These are phyloP conservation scores for Curvularia lunata DNA, from an alignment of 2,329 filamentous ascomycete genomes.

Conservation along the genomic window DNA sequence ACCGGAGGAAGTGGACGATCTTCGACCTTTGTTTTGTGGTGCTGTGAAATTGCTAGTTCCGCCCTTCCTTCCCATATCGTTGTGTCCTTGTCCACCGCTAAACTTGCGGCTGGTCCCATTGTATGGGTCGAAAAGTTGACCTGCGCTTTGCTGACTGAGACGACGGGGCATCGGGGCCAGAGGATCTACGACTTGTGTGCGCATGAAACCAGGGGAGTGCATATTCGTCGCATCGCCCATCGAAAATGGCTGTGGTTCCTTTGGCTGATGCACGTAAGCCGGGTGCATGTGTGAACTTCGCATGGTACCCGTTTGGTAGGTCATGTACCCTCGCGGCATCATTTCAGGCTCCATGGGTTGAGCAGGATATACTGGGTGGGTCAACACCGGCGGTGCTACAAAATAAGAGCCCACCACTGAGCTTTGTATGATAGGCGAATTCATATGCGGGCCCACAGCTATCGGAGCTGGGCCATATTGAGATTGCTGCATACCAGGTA, in stretches of 20 bases:
- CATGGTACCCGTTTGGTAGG: constrained; percentile 14
- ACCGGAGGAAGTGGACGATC: constrained; percentile 25
- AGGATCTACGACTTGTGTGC: constrained; percentile 17
- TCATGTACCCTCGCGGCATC: constrained; percentile 20
- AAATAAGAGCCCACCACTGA: constrained; percentile 22
- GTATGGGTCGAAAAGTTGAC: constrained; percentile 15
- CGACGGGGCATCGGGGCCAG: constrained; percentile 11
- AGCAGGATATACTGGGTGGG: constrained; percentile 17
- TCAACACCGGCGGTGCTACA: constrained; percentile 17
- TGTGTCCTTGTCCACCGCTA: constrained; percentile 14
- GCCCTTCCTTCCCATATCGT: constrained; percentile 22
- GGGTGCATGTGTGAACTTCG: constrained; percentile 21
- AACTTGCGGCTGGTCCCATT: constrained; percentile 26
- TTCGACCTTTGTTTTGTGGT: constrained; percentile 26
- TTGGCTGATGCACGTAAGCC: constrained; percentile 21
- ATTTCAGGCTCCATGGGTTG: constrained; percentile 22
- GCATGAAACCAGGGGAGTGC: constrained; percentile 20
- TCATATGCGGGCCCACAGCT: constrained; percentile 20
- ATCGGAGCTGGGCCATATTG: constrained; percentile 20
- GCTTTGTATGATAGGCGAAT: constrained; percentile 8
- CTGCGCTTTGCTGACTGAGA: constrained; percentile 22
- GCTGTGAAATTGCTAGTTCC: constrained; percentile 21
- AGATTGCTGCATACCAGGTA: constrained; percentile 23
- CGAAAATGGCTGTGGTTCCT: constrained; percentile 14
- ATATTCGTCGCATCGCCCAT: constrained; percentile 43